Percentiles rank a stretch among this genome's conserved stretches.
Evolutionary conservation across 192 early-diverging fungal species (phyloP).

Genomic region (Umbelopsis sp.): DNA sequence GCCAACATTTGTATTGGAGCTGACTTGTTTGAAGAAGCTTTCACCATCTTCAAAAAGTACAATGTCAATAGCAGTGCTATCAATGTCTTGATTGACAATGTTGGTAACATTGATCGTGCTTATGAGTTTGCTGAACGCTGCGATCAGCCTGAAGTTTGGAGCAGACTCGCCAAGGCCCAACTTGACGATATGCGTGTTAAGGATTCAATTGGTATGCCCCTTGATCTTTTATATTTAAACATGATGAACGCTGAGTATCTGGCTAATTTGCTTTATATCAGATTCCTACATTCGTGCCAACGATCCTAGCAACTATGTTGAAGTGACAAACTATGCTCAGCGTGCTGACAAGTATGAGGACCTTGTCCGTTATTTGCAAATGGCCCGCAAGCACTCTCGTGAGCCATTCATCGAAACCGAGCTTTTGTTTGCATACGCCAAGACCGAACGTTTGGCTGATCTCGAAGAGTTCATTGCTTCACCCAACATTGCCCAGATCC

Average conservation of each 20-base stretch:
- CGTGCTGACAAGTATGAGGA: slow-evolving; percentile 93
- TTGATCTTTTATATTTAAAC: not conserved
- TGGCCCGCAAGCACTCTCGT: slow-evolving; percentile 94
- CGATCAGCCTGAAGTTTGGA: slow-evolving; percentile 94
- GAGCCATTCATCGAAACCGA: slow-evolving; percentile 97
- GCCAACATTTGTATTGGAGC: slow-evolving; percentile 92
- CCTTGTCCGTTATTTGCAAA: slow-evolving; percentile 90
- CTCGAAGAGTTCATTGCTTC: slow-evolving; percentile 91
- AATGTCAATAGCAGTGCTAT: slow-evolving; percentile 88
- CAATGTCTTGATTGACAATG: slow-evolving; percentile 89
- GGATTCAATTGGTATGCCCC: slow-evolving; percentile 77
- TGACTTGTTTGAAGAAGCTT: slow-evolving; percentile 94
- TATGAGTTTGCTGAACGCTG: slow-evolving; percentile 94
- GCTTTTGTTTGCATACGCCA: slow-evolving; percentile 94
- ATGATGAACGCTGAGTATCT: not conserved
- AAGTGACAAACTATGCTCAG: slow-evolving; percentile 83
- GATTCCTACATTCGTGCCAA: slow-evolving; percentile 97
- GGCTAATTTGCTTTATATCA: slow-evolving; percentile 19
- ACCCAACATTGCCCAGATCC: slow-evolving; percentile 95
- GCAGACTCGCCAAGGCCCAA: slow-evolving; percentile 93
- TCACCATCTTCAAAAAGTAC: slow-evolving; percentile 94
- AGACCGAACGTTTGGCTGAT: slow-evolving; percentile 88
- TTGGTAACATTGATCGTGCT: slow-evolving; percentile 93
- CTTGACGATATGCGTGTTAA: slow-evolving; percentile 87
- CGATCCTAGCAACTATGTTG: slow-evolving; percentile 85